Base-by-base conservation (phyloP, 352 stramenopile species). In the Phytophthora niederhauseri region DNA sequence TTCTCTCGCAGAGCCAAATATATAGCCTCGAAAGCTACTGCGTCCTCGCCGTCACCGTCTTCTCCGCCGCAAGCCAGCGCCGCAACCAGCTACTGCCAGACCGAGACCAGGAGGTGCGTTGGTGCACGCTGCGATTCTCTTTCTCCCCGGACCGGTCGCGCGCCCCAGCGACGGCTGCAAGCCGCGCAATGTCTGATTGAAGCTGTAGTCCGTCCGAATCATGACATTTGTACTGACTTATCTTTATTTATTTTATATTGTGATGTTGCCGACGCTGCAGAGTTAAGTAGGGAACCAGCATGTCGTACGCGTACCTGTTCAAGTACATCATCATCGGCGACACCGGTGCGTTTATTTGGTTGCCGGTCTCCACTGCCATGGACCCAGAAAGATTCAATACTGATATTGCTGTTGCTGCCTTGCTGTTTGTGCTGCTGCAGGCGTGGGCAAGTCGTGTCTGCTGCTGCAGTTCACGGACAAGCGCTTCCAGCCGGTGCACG, bases 401-500 rank as follows among this genome's bases (percentile, higher is more conserved):
- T 52, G 14, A 28, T 52, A n/a, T 52, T 24, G 24, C 26, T 50
- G 17, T 12, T 67, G 49, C 34, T 4, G 0, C 66, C n/a, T 58
- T 55, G n/a, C 45, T 50, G 3, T 62, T 58, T 34, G n/a, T 26
- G n/a, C 45, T 28, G 19, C 17, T n/a, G 6, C 64, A 99, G 98
- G 98, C 56, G 98, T 99, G 17, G 98, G 98, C 34, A 99, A 99
- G 87, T 99, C 97, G 52, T 99, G 98, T 81, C 89, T 99, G 72
- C 84, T 99, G 48, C 86, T 99, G 66, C 98, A 99, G 84, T 99
- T 99, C 87, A 99, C 98, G 53, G 98, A 99, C 88, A 99, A 99
- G 84, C 91, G 98, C 56, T 99, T 99, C 84, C 97, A 99, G 78
- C 97, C 97, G 0, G 98, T 99, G 38, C 86, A 99, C 73, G 98